Evolutionary conservation across 2,329 filamentous ascomycete species (phyloP), one percentile per base, ranked within the genome.

Genomic region (Myrmaecium sp.): DNA sequence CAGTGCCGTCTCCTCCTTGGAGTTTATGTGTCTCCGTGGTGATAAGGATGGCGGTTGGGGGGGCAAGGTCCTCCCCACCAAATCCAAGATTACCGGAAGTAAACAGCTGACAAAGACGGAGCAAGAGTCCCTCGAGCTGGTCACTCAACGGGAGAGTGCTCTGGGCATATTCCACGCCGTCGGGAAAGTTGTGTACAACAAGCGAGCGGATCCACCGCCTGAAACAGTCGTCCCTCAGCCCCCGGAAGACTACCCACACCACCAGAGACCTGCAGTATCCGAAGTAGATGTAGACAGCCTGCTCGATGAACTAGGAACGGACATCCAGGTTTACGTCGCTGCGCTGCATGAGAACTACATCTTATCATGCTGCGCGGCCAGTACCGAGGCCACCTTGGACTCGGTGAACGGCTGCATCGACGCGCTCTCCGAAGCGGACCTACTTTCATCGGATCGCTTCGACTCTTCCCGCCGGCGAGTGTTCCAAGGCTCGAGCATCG

Each of bases 171-270:
- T 98, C 44, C 89, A 98, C 48, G 83, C 89, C 1, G 79, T 95
- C 8, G 89, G 86, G 3, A 94, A 89, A 46, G 80, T 98, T 3
- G 74, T 95, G 1, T 92, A 95, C 57, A 98, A 98, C 57, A 98
- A 94, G 48, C 69, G 89, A 23, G 66, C 77, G 15, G 22, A 28
- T 9, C 38, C 52, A 3, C 18, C 30, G 5, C 11, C 13, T 2
- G 20, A 19, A 8, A 13, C 18, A 7, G 4, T 6, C 6, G 33
- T 50, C 20, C 40, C 49, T 5, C 57, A 61, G 26, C 60, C 61
- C 9, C 57, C 60, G 12, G 41, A 49, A 21, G 58, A 55, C 40
- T 51, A 62, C 16, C 54, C 59, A 0, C 52, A 59, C 28, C 47
- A 52, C 27, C 43, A 47, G 17, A 49, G 60, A 27, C 44, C 47